Evolutionary conservation across 345 rosid species (phyloP), one percentile per base, ranked within the genome.

Genomic region (Eutrema heterophyllum): DNA sequence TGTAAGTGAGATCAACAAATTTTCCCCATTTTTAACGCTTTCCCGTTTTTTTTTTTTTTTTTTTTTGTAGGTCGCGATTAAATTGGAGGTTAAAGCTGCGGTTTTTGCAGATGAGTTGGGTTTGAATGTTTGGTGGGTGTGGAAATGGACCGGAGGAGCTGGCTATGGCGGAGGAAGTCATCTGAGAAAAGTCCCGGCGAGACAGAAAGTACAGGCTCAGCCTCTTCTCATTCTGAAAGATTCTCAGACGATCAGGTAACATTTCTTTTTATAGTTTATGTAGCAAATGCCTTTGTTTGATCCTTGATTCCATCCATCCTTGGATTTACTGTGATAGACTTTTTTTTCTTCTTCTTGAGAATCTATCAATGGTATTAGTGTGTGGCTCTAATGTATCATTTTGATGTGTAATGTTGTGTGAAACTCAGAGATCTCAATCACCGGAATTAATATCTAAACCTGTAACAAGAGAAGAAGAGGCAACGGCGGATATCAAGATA

Each of bases 121-220:
- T 78, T 29, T 77, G 74, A 65, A 60, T 74, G 73, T 51, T 57
- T 43, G 68, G 68, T 72, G 82, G 53, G 39, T 50, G 13, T 50
- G 77, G 36, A 54, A 64, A 75, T 76, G 72, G 97, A 90, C 79
- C 79, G 93, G 64, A 80, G 92, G 57, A 87, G 90, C 61, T 90
- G 97, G 94, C 57, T 90, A 39, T 88, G 97, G 97, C 82, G 88
- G 51, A 80, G 86, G 64, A 87, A 85, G 72, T 88, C 97, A 3
- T 83, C 88, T 2, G 91, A 86, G 79, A 80, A 82, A 75, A 86
- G 91, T 61, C 88, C 89, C 0, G 91, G 84, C 4, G 88, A 88
- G 76, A 85, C 93, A 1, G 93, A 88, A 78, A 84, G 90, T 50
- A 82, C 80, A 2, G 88, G 89, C 14, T 90, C 96, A 1, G 41